A percentile compares a stretch with the other conserved stretches of the same genome.
These are phyloP conservation scores for Geum urbanum DNA, from an alignment of 306 rosid species.

Conservation along the genomic window DNA sequence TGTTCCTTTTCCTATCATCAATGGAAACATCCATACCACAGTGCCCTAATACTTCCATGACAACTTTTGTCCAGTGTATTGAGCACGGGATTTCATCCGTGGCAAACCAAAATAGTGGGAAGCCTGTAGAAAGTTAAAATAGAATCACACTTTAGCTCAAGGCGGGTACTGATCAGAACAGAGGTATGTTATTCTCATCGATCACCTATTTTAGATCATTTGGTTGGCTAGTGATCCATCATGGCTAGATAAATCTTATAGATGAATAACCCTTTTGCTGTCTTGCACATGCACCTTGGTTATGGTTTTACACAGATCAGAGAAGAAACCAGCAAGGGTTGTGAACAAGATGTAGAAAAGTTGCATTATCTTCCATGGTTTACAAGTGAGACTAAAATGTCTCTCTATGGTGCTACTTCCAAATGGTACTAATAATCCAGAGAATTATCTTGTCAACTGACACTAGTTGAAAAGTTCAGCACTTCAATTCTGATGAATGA, in stretches of 20 bases:
- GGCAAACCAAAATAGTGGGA: slow-evolving; percentile 15
- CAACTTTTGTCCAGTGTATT: slow-evolving; percentile 31
- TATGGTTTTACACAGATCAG: neutral
- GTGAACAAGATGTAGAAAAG: neutral
- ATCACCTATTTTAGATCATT: neutral
- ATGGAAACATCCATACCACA: neutral
- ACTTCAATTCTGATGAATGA: neutral
- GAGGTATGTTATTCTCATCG: neutral
- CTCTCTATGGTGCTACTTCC: neutral
- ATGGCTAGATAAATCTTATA: neutral
- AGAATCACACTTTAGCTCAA: slow-evolving; percentile 5
- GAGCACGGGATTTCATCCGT: slow-evolving; percentile 41
- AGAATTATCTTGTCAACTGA: slow-evolving; percentile 1
- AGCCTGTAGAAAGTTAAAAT: slow-evolving; percentile 15
- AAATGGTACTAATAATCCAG: neutral
- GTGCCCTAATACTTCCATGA: neutral
- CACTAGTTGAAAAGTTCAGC: neutral
- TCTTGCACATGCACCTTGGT: neutral
- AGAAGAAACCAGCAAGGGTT: neutral
- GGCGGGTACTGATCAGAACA: slow-evolving; percentile 1
- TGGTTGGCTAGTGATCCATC: neutral
- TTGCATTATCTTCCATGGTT: neutral
- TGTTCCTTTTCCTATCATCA: neutral
- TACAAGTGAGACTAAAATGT: neutral
- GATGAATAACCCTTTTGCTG: neutral